These are phyloP conservation scores for Tephrocybe sp. DNA, from an alignment of 768 basidiomycete genomes.

Conservation along the genomic window DNA sequence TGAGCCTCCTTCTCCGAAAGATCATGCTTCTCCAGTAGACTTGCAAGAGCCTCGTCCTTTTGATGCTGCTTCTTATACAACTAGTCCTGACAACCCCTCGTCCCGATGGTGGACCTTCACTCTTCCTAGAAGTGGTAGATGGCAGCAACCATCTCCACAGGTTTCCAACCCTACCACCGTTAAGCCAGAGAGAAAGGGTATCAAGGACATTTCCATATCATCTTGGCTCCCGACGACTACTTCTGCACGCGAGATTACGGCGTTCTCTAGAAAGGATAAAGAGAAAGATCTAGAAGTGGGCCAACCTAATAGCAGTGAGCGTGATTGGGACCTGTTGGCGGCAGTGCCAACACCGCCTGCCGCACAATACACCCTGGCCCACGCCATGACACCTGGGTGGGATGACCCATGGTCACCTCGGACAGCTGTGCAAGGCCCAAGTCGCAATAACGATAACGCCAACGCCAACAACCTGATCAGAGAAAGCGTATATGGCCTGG, in stretches of 20 bases:
- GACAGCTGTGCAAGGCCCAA: slow-evolving; percentile 37
- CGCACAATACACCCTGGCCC: slow-evolving; percentile 51
- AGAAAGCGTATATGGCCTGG: slow-evolving; percentile 25
- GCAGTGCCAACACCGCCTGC: slow-evolving; percentile 35
- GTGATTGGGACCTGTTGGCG: slow-evolving; percentile 29
- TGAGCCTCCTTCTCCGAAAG: slow-evolving; percentile 74
- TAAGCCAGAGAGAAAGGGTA: slow-evolving; percentile 32
- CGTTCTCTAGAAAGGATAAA: slow-evolving; percentile 35
- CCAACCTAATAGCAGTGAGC: slow-evolving; percentile 14
- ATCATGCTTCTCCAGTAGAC: slow-evolving; percentile 32
- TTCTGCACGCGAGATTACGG: slow-evolving; percentile 32
- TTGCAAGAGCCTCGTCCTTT: slow-evolving; percentile 42
- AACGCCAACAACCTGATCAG: slow-evolving; percentile 24
- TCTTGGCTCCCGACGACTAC: slow-evolving; percentile 50
- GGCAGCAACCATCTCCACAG: slow-evolving; percentile 21
- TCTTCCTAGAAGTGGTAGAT: slow-evolving; percentile 43
- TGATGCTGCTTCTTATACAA: slow-evolving; percentile 53
- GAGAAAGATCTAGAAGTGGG: slow-evolving; percentile 23
- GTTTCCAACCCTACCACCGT: slow-evolving; percentile 16
- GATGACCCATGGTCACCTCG: slow-evolving; percentile 64
- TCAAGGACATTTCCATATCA: slow-evolving; percentile 47
- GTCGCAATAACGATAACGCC: slow-evolving; percentile 24
- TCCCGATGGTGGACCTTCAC: slow-evolving; percentile 79
- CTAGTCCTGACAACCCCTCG: slow-evolving; percentile 38
- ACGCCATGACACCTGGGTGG: slow-evolving; percentile 61